These are phyloP conservation scores for Tetratostichococcus sp. DNA, from an alignment of 139 green algal species.

Conservation along the genomic window DNA sequence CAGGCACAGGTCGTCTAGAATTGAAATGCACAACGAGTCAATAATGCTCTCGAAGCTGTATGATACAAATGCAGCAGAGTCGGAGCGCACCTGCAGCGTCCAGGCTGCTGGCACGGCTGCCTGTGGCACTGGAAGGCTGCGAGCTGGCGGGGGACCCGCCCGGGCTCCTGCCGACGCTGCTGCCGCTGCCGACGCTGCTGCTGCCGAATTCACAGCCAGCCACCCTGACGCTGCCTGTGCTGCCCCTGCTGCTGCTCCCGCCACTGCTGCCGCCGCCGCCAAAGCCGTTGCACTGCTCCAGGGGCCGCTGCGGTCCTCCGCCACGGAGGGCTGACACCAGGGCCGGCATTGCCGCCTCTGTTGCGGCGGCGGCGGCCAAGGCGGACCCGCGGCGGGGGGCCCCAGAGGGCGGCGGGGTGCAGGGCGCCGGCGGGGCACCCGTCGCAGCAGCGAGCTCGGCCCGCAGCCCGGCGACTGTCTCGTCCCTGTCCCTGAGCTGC, in stretches of 20 bases:
- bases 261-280: not conserved
- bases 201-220: too few species aligned
- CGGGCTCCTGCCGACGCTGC: not conserved
- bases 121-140: not conserved
- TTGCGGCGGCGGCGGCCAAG: not conserved
- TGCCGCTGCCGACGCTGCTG: not conserved
- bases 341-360: not conserved
- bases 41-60: too few species aligned
- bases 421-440: not conserved
- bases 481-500: constrained; percentile 12
- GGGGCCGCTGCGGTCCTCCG: constrained; percentile 1
- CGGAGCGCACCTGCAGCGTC: too few species aligned
- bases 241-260: constrained; percentile 13
- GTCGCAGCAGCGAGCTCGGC: constrained; percentile 2
- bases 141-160: not conserved
- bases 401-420: not conserved
- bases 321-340: constrained; percentile 1
- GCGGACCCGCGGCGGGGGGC: not conserved
- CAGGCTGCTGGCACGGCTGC: not conserved
- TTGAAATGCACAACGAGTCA: too few species aligned
- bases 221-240: too few species aligned
- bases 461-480: constrained; percentile 5
- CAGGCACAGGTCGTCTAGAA: too few species aligned
- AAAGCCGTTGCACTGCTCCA: not conserved
- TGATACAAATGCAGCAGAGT: too few species aligned